Base-by-base conservation (phyloP, 2,329 filamentous ascomycete genomes). In the Neonectria sp. region DNA sequence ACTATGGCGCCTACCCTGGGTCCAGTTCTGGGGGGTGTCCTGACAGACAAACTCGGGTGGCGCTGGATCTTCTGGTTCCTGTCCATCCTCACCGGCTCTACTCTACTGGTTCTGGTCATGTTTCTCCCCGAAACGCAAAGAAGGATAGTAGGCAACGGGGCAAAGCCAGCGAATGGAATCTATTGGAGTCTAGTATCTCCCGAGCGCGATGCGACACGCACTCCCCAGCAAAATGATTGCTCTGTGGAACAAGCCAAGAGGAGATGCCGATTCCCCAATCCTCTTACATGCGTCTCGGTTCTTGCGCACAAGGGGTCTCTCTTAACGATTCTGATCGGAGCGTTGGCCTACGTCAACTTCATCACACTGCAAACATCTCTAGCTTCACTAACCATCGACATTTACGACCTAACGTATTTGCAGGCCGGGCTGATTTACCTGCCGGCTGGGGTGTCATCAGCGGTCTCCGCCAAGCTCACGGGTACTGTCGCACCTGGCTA, bases 31-130 rank as follows among this genome's bases (percentile, higher is more conserved):
- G 90, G 90, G 8, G 90, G 90, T 0, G 69, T 91, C 0, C 77
- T 92, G 17, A 82, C 84, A 6, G 80, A 90, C 60, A 89, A 85
- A 68, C 81, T 90, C 1, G 88, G 88, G 5, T 92, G 89, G 89
- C 79, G 85, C 31, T 82, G 84, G 65, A 88, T 90, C 60, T 91
- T 91, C 70, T 91, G 89, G 89, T 90, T 91, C 72, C 81, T 90
- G 55, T 82, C 85, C 12, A 89, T 91, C 27, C 73, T 84, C 25
- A 76, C 81, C 4, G 78, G 75, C 2, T 77, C 78, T 1, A 85
- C 85, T 71, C 75, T 89, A 15, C 66, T 89, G 2, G 81, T 86
- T 0, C 84, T 88, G 27, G 67, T 82, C 3, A 67, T 90, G 11
- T 80, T 86, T 4, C 81, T 91, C 4, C 90, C 89, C 0, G 85